Conservation (phyloP, 805 yeast species). For the Hemisphaericaspora nanyangensis region DNA sequence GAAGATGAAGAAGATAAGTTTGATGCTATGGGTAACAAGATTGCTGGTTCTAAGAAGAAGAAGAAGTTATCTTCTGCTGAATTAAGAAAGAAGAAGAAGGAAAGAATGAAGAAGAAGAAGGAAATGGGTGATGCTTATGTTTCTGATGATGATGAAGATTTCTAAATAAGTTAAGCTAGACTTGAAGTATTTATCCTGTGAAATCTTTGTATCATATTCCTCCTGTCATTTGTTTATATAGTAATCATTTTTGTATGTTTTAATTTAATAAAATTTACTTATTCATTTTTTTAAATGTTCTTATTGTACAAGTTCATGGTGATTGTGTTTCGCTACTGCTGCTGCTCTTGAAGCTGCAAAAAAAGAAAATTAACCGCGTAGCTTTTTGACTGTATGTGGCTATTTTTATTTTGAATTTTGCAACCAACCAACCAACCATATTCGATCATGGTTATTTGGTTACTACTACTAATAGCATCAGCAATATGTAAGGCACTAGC, state of each 20-base stretch:
- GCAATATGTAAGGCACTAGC: too few species aligned
- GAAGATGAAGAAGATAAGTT: constrained; percentile 97
- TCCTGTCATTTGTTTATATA: not conserved
- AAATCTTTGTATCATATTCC: not conserved
- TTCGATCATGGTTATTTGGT: not conserved
- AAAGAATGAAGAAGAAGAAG: constrained; percentile 99
- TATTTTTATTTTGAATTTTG: too few species aligned
- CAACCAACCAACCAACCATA: not conserved
- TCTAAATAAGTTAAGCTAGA: constrained; percentile 4
- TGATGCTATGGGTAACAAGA: constrained; percentile 99
- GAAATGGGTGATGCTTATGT: constrained; percentile 99
- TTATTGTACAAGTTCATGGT: not conserved
- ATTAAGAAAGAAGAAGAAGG: constrained; percentile 99
- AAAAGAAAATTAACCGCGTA: too few species aligned
- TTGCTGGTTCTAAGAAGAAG: constrained; percentile 94
- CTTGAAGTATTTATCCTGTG: not conserved
- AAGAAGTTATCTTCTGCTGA: constrained; percentile 97
- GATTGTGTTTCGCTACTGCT: too few species aligned
- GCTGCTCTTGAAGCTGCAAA: too few species aligned
- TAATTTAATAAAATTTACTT: not conserved
- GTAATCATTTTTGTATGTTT: not conserved
- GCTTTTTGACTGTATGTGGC: too few species aligned
- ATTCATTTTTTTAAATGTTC: not conserved
- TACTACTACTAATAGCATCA: not conserved
- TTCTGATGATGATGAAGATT: constrained; percentile 75